Percentiles rank a stretch among this genome's conserved stretches.
Evolutionary conservation across 176 grass and related monocot species (phyloP).

Genomic region (Musa schizocarpa): DNA sequence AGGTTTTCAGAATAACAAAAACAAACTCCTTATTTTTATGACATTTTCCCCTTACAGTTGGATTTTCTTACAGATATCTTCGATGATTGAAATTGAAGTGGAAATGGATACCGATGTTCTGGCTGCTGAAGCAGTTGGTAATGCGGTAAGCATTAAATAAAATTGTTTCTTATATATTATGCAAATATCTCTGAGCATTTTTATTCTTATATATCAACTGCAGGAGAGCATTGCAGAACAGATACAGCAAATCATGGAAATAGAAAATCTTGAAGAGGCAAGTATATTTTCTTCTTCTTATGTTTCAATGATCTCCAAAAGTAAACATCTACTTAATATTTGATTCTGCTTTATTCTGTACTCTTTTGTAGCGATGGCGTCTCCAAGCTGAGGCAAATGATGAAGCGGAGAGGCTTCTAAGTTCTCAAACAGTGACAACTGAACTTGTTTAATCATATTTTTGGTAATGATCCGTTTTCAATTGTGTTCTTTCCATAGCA

Average conservation of each 20-base stretch:
- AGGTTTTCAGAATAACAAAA: constrained; percentile 24
- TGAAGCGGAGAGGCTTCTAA: constrained; percentile 90
- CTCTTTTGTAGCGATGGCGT: constrained; percentile 50
- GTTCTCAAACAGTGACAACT: constrained; percentile 44
- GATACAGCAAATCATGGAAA: constrained; percentile 94
- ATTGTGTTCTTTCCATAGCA: background rate
- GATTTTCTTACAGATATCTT: constrained; percentile 53
- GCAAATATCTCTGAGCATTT: background rate
- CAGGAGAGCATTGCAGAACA: constrained; percentile 91
- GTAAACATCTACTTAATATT: too few relatives aligned
- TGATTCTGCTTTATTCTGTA: constrained; percentile 18
- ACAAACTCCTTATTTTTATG: background rate
- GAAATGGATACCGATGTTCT: constrained; percentile 96
- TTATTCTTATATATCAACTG: constrained; percentile 20
- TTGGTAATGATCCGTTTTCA: constrained; percentile 17
- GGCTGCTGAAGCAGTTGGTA: constrained; percentile 80
- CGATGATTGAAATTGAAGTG: constrained; percentile 99
- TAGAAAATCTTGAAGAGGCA: constrained; percentile 97
- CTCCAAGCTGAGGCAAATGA: constrained; percentile 97
- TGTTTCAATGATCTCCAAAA: too few relatives aligned
- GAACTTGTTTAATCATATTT: constrained; percentile 31
- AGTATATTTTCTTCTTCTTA: constrained; percentile 23
- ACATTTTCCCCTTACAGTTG: too few relatives aligned
- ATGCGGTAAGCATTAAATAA: constrained; percentile 51
- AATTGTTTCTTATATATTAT: background rate